Base-by-base conservation (phyloP, 2,329 filamentous ascomycete genomes). In the Penicillium sp. region DNA sequence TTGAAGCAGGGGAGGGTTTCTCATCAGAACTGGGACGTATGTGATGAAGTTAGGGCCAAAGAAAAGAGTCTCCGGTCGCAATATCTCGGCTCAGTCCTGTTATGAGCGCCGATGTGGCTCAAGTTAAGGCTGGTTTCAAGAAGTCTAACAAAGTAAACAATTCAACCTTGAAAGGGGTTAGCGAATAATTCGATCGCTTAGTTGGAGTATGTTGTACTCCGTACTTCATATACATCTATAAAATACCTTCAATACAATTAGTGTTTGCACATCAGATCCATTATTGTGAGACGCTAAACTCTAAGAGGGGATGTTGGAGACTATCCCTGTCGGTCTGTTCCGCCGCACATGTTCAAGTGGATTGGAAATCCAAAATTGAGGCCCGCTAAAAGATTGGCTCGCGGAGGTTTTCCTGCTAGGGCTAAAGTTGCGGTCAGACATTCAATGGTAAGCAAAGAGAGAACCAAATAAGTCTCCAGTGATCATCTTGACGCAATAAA, bases 351-450 rank as follows among this genome's bases (percentile, higher is more conserved):
- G 51, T 61, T 49, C 22, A 43, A 51, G 53, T 55, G 56, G 55
- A 45, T 31, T 18, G 29, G 14, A 35, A 51, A 51, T 64, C 56
- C 34, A 61, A 62, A 54, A 49, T 53, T 59, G 54, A 57, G 58
- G 26, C 54, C 55, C 56, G 55, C 60, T 59, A 55, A 49, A 32
- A 48, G 50, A 49, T 46, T 55, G 29, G 43, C 56, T 58, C 35
- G 22, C 50, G 55, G 60, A 58, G 35, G 53, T 53, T 51, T 62
- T 55, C 42, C 53, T 55, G 3, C 51, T 57, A 44, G 56, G 26
- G 31, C 48, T 40, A 46, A 52, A 63, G 34, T 63, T 64, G 62
- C 62, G 61, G 62, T 63, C 61, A 64, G 57, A 57, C 45, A 37
- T 45, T 43, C 50, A 62, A 60, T 48, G 49, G 51, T 35, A 58